These are phyloP conservation scores for Penicillium atrosanguineum DNA, from an alignment of 495 filamentous ascomycete species.

Conservation along the genomic window DNA sequence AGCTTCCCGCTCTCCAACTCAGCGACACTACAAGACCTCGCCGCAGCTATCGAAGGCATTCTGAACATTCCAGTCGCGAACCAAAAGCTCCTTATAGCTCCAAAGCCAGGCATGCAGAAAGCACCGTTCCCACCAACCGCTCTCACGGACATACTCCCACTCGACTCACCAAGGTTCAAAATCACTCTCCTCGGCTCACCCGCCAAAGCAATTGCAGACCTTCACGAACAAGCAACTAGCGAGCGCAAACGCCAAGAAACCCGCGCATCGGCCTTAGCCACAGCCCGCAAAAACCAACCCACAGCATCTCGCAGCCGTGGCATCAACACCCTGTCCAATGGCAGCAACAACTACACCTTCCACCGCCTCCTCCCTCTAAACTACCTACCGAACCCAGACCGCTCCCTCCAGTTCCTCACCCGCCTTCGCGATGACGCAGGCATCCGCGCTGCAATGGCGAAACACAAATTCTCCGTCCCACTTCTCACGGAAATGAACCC, in stretches of 20 bases:
- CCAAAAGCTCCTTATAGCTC: constrained; percentile 73
- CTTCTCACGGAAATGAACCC: constrained; percentile 96
- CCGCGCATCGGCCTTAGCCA: constrained; percentile 35
- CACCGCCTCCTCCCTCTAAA: constrained; percentile 69
- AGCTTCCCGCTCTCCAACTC: constrained; percentile 65
- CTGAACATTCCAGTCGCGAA: constrained; percentile 64
- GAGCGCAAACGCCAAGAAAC: constrained; percentile 38
- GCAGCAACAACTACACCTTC: constrained; percentile 73
- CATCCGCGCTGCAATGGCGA: constrained; percentile 76
- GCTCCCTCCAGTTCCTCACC: constrained; percentile 68
- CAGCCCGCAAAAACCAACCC: constrained; percentile 21
- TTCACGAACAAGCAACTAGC: constrained; percentile 38
- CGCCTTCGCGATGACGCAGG: constrained; percentile 80
- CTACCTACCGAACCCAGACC: constrained; percentile 72
- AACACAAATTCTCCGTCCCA: constrained; percentile 81
- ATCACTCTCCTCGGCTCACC: constrained; percentile 44
- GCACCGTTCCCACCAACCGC: constrained; percentile 53
- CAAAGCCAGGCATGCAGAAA: constrained; percentile 66
- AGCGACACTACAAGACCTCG: constrained; percentile 72
- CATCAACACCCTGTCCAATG: constrained; percentile 40
- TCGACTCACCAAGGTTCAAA: constrained; percentile 46
- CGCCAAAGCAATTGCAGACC: constrained; percentile 33
- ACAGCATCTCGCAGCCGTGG: constrained; percentile 37
- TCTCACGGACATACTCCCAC: constrained; percentile 34
- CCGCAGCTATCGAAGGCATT: constrained; percentile 45